These are phyloP conservation scores for Hyphopichia burtonii DNA, from an alignment of 1,139 yeast species.

Conservation along the genomic window DNA sequence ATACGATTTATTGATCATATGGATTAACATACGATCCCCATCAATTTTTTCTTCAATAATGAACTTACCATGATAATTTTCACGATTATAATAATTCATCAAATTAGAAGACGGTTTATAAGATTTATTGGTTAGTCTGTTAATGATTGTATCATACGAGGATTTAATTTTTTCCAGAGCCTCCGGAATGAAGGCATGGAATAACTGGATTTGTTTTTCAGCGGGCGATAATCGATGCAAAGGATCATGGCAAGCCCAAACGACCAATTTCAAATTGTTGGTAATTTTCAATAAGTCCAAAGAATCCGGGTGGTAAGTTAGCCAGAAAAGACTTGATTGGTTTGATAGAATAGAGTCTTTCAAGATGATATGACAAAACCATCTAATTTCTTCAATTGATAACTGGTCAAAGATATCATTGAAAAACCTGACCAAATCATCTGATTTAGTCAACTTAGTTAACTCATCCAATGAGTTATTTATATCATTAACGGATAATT, in stretches of 20 bases:
- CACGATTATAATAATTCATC: background rate
- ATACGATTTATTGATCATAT: conserved; percentile 29
- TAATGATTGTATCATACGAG: conserved; percentile 47
- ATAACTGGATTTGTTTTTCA: conserved; percentile 48
- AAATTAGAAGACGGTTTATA: conserved; percentile 8
- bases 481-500: conserved; percentile 53
- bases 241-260: conserved; percentile 58
- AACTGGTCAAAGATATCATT: conserved; percentile 52
- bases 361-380: conserved; percentile 67
- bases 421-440: conserved; percentile 43
- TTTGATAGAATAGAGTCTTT: conserved; percentile 58
- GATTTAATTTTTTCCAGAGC: conserved; percentile 50
- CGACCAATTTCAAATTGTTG: conserved; percentile 61
- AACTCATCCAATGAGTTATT: conserved; percentile 53
- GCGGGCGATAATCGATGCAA: conserved; percentile 36
- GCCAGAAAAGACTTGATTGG: conserved; percentile 60
- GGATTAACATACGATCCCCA: conserved; percentile 85
- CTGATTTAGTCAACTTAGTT: conserved; percentile 35
- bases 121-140: conserved; percentile 25
- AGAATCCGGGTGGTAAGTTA: conserved; percentile 84
- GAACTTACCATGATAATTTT: conserved; percentile 38
- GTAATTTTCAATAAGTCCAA: conserved; percentile 62
- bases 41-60: conserved; percentile 89
- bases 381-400: conserved; percentile 65
- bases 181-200: conserved; percentile 70